These are phyloP conservation scores for Saccharomycopsis oosterbeekiorum DNA, from an alignment of 805 yeast genomes.

Conservation along the genomic window DNA sequence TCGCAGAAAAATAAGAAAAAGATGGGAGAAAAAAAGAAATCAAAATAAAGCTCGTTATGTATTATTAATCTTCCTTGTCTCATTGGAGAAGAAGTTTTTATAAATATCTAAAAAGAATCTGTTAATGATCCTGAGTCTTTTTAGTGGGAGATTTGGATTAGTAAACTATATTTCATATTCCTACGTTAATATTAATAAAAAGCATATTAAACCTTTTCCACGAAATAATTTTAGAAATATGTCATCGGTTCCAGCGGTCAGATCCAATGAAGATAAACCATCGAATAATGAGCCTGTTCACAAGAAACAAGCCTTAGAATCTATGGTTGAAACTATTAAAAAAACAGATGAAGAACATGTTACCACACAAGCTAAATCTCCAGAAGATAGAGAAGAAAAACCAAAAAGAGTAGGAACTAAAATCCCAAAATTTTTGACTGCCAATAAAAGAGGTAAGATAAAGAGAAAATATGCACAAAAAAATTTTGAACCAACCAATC, in stretches of 20 bases:
- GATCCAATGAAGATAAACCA: neutral
- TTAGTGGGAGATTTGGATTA: neutral
- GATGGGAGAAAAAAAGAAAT: neutral
- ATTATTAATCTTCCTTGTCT: neutral
- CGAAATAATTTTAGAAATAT: neutral
- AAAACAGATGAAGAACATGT: neutral
- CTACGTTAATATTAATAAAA: neutral
- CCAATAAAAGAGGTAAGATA: conserved; percentile 25
- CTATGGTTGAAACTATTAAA: conserved; percentile 1
- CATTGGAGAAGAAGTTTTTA: neutral
- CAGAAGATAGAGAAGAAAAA: neutral
- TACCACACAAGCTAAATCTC: neutral
- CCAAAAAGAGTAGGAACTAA: conserved; percentile 32
- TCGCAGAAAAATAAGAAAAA: neutral
- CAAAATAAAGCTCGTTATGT: neutral
- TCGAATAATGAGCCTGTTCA: neutral
- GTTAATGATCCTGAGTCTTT: neutral
- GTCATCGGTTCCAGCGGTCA: neutral
- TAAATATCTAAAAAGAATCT: neutral
- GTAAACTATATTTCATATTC: neutral
- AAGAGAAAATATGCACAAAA: conserved; percentile 52
- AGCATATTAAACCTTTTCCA: too few species aligned
- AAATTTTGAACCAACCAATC: conserved; percentile 64
- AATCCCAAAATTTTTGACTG: conserved; percentile 19
- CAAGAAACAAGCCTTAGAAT: conserved; percentile 2